phyloP scores from a whole-genome alignment of 2,329 filamentous ascomycete genomes.

The Apiospora marii region DNA sequence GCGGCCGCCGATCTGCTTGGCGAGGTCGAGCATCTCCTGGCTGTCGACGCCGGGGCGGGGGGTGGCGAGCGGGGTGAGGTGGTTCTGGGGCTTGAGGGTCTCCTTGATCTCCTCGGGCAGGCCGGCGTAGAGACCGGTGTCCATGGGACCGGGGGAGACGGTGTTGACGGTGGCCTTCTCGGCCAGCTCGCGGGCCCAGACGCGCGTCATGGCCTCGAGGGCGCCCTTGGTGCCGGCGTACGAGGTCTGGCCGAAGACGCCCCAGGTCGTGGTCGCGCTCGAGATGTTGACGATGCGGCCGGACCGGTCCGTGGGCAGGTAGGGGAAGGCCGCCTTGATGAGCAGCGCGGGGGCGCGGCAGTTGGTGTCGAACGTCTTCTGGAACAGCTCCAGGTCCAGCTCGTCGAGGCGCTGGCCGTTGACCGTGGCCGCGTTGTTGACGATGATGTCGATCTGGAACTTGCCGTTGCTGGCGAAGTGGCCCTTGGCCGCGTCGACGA shows the following conservation, averaged over 20 bases:
- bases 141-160: constrained; percentile 64
- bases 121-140: constrained; percentile 59
- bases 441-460: constrained; percentile 80
- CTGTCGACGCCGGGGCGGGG: constrained; percentile 69
- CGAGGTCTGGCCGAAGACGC: constrained; percentile 62
- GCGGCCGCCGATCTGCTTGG: constrained; percentile 61
- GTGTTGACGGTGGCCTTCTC: constrained; percentile 63
- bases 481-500: constrained; percentile 66
- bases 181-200: constrained; percentile 64
- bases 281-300: constrained; percentile 64
- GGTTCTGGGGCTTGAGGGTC: constrained; percentile 52
- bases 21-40: constrained; percentile 66
- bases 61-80: constrained; percentile 67
- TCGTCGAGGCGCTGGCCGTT: constrained; percentile 71
- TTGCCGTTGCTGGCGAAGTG: constrained; percentile 58
- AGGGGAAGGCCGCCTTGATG: constrained; percentile 74
- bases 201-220: constrained; percentile 65
- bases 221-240: constrained; percentile 67
- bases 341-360: constrained; percentile 83
- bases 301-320: constrained; percentile 73
- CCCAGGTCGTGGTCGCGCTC: constrained; percentile 60
- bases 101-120: constrained; percentile 52
- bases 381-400: constrained; percentile 71
- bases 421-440: constrained; percentile 84
- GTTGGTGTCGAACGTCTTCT: constrained; percentile 78